Base-by-base conservation (phyloP, 1,139 yeast genomes). In the Taphrina flavorubra region DNA sequence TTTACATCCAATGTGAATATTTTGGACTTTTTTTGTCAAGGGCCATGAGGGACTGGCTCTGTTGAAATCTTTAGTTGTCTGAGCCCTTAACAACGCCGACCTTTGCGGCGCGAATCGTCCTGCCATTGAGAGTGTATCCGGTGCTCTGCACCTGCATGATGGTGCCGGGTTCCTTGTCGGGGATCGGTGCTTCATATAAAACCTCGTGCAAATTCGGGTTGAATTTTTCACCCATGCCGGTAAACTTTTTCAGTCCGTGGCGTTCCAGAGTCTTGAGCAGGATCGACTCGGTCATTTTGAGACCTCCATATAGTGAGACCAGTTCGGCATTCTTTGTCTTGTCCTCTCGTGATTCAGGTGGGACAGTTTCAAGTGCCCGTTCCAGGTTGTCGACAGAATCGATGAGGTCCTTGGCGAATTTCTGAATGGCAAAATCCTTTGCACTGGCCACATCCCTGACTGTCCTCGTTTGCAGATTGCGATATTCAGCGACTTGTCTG, bases 151-250 rank as follows among this genome's bases (percentile, higher is more conserved):
- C 97, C 76, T 86, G 92, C 86, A 92, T 90, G 69, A 92, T 90
- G 47, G 97, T 89, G 71, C 97, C 97, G 49, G 97, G 90, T 79
- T 89, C 94, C 79, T 91, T 90, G 76, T 86, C 96, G 62, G 95
- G 91, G 76, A 89, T 91, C 55, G 94, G 90, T 68, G 90, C 82
- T 81, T 92, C 96, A 79, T 91, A 92, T 57, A 95, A 86, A 68
- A 97, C 97, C 80, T 92, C 98, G 78, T 92, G 98, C 75, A 83
- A 83, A 79, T 92, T 91, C 71, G 98, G 97, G 78, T 92, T 96
- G 75, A 92, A 92, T 73, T 81, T 83, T 79, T 92, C 90, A 72
- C 94, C 97, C 67, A 90, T 73, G 55, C 98, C 97, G 76, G 90
- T 87, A 71, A 91, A 83, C 80, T 90, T 90, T 73, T 81, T 84